Evolutionary conservation across 148 eudicot genomes (phyloP).

Genomic region (Pharnaceum exiguum): DNA sequence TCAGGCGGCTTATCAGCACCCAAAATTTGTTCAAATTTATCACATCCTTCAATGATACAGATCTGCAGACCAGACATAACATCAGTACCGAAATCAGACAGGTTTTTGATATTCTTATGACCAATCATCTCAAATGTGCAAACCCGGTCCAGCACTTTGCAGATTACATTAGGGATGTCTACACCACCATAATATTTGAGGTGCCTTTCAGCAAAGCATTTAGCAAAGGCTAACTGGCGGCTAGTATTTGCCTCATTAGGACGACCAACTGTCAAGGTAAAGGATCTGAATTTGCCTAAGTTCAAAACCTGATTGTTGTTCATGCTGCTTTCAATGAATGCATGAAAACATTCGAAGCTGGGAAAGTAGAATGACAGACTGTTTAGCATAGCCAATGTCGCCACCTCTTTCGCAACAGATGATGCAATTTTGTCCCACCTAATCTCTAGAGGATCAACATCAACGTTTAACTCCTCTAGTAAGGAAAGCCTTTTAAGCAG

Average conservation of each 20-base stretch:
- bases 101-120: conserved; percentile 12
- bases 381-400: conserved; percentile 7
- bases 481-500: conserved; percentile 5
- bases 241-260: background rate
- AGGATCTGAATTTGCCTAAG: conserved; percentile 9
- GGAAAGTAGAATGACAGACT: conserved; percentile 24
- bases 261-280: conserved; percentile 2
- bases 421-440: conserved; percentile 17
- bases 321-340: conserved; percentile 8
- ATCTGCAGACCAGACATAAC: conserved; percentile 9
- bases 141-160: conserved; percentile 16
- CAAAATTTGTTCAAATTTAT: conserved; percentile 5
- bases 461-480: conserved; percentile 13
- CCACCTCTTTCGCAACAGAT: conserved; percentile 16
- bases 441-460: conserved; percentile 11
- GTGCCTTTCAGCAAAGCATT: conserved; percentile 8
- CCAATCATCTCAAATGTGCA: conserved; percentile 19
- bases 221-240: conserved; percentile 6
- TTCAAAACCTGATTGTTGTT: conserved; percentile 5
- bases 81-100: conserved; percentile 17
- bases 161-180: conserved; percentile 6
- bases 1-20: background rate
- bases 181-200: conserved; percentile 14
- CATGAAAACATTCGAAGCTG: conserved; percentile 8
- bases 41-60: conserved; percentile 15